Evolutionary conservation across 139 green algal genomes (phyloP).

Genomic region (Nannochloris sp.): DNA sequence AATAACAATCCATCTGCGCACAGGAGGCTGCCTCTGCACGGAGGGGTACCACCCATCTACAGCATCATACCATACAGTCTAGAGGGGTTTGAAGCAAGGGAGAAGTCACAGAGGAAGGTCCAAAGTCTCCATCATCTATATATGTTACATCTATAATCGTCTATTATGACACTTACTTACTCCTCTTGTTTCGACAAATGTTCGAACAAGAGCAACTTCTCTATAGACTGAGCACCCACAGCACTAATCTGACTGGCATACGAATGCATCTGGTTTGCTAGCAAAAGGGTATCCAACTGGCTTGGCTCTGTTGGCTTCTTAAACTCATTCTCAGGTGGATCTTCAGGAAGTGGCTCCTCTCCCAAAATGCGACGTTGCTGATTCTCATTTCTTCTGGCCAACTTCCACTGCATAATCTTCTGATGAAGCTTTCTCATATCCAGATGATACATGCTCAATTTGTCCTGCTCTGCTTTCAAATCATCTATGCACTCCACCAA

Average conservation of each 20-base stretch:
- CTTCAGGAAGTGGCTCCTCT: constrained; percentile 90
- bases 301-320: constrained; percentile 81
- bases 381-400: constrained; percentile 81
- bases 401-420: constrained; percentile 31
- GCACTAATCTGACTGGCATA: constrained; percentile 59
- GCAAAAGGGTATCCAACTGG: constrained; percentile 81
- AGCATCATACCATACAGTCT: no score
- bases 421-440: constrained; percentile 36
- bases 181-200: constrained; percentile 22
- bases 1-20: no score
- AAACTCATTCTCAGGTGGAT: constrained; percentile 75
- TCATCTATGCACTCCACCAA: constrained; percentile 93
- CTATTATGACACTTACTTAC: no score
- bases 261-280: constrained; percentile 51
- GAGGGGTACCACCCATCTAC: no score
- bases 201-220: constrained; percentile 66
- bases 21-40: no score
- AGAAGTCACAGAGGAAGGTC: no score
- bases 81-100: no score
- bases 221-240: constrained; percentile 33
- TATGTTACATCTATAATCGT: no score
- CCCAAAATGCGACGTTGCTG: constrained; percentile 40
- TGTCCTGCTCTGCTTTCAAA: constrained; percentile 51
- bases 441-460: constrained; percentile 48
- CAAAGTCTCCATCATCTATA: no score